These are phyloP conservation scores for Moringa oleifera DNA, from an alignment of 345 rosid genomes.

Conservation along the genomic window DNA sequence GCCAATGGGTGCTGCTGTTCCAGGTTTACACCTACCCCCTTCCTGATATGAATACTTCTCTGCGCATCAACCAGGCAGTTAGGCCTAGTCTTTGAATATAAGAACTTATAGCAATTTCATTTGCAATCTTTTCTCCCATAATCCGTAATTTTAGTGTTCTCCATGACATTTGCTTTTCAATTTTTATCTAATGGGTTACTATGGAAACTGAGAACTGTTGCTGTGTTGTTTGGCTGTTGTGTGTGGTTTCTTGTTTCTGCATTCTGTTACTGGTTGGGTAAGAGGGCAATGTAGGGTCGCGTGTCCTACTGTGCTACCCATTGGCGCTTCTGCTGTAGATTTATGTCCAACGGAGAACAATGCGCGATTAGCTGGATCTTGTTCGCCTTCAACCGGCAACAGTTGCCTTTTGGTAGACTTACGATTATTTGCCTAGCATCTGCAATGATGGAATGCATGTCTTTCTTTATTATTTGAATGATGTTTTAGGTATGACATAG, in stretches of 20 bases:
- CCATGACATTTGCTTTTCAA: not conserved
- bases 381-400: slow-evolving; percentile 17
- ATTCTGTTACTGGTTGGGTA: not conserved
- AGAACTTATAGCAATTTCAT: not conserved
- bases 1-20: not conserved
- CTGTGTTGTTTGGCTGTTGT: not conserved
- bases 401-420: slow-evolving; percentile 27
- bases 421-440: slow-evolving; percentile 15
- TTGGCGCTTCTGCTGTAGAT: not conserved
- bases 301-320: not conserved
- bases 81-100: not conserved
- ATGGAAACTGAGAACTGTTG: not conserved
- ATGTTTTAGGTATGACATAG: slow-evolving; percentile 20
- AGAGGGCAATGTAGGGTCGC: not conserved
- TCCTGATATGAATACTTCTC: not conserved
- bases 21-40: not conserved
- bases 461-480: slow-evolving; percentile 9
- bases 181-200: not conserved
- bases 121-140: not conserved
- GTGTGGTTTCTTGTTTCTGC: not conserved
- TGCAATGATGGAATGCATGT: not conserved
- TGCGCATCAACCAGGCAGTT: not conserved
- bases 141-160: not conserved
- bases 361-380: not conserved
- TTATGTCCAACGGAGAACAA: not conserved